A percentile compares a stretch with the other conserved stretches of the same genome.
phyloP scores from a whole-genome alignment of 345 rosid genomes.

The Populus nigra region DNA sequence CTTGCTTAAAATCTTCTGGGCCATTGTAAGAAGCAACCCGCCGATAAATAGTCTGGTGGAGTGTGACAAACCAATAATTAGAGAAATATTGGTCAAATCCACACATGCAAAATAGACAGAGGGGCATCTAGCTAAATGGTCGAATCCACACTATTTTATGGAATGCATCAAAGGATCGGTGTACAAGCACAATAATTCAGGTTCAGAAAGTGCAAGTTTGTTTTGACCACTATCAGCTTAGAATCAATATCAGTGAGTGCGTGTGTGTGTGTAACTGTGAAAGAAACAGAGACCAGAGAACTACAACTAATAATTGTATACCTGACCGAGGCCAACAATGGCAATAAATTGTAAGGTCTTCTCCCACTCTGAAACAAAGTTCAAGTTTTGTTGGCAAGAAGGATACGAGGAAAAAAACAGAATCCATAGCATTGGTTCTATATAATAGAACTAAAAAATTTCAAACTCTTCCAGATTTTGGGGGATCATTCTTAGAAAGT shows the following conservation, averaged over 20 bases:
- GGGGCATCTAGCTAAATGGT: not conserved
- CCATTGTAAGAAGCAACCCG: conserved; percentile 63
- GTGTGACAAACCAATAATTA: not conserved
- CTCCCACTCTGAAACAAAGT: conserved; percentile 77
- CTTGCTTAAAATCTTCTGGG: conserved; percentile 65
- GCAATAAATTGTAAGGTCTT: conserved; percentile 76
- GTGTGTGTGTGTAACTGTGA: not conserved
- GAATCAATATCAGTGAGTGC: not conserved
- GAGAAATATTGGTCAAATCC: not conserved
- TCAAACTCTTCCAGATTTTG: not conserved
- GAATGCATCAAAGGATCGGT: not conserved
- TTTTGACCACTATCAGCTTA: not conserved
- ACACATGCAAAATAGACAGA: not conserved
- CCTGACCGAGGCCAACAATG: conserved; percentile 71
- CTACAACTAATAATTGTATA: conserved; percentile 26
- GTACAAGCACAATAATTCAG: not conserved
- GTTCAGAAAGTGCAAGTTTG: not conserved
- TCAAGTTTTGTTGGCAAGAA: conserved; percentile 11
- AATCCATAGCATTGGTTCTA: not conserved
- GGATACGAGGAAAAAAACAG: conserved; percentile 3
- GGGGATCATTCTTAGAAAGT: not conserved
- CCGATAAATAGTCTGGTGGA: conserved; percentile 59
- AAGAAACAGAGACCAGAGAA: conserved; percentile 1
- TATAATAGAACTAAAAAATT: not conserved
- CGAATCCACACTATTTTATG: not conserved